These are phyloP conservation scores for Phaffia tasmanica DNA, from an alignment of 768 basidiomycete genomes.

Conservation along the genomic window DNA sequence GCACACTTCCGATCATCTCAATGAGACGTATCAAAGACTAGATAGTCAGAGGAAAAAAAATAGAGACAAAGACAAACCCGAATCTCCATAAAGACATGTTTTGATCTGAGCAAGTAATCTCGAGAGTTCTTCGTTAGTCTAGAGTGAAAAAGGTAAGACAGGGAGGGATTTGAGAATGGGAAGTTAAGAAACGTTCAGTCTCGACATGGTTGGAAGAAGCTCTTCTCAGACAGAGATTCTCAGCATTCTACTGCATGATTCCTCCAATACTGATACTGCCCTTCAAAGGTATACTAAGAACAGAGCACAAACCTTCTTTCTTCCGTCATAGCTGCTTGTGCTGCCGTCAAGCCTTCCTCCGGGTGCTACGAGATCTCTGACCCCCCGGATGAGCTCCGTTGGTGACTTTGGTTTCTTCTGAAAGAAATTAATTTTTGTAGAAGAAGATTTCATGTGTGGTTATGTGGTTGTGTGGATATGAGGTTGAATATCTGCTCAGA, in stretches of 20 bases:
- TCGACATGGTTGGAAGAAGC: not conserved
- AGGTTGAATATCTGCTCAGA: too few species aligned
- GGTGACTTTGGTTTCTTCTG: constrained; percentile 23
- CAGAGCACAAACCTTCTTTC: constrained; percentile 56
- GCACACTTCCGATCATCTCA: not conserved
- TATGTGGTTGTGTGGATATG: too few species aligned
- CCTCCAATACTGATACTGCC: not conserved
- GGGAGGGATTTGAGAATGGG: not conserved
- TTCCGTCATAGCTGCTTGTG: constrained; percentile 46
- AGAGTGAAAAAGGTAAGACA: constrained; percentile 13
- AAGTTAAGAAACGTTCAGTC: not conserved
- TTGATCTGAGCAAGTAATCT: constrained; percentile 88
- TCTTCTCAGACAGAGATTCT: not conserved
- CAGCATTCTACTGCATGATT: not conserved
- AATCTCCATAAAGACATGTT: constrained; percentile 72
- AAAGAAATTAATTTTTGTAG: constrained; percentile 26
- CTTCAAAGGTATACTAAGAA: not conserved
- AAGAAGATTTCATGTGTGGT: not conserved
- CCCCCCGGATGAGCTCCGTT: constrained; percentile 19
- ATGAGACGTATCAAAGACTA: not conserved
- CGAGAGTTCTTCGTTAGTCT: constrained; percentile 82
- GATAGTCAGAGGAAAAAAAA: not conserved
- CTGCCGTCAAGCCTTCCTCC: constrained; percentile 13
- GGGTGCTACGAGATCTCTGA: constrained; percentile 17
- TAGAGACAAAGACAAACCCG: constrained; percentile 47